Evolutionary conservation across 78 protist genomes (phyloP), one percentile per base, ranked within the genome.

Genomic region (Protostelium mycophagum): DNA sequence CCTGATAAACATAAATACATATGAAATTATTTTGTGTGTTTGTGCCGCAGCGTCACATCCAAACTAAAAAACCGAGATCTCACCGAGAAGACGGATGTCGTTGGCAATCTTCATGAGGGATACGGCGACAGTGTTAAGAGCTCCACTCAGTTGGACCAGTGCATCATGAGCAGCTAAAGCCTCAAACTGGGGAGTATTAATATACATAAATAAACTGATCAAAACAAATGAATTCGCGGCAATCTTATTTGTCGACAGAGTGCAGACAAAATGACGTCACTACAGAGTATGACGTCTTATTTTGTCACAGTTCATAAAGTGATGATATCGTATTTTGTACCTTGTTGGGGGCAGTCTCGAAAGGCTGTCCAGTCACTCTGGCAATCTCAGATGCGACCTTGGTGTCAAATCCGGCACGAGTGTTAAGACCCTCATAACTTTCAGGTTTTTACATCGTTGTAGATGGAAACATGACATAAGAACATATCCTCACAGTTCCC

Each of bases 121-220:
- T 1, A 88, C 94, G 25, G 99, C 98, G 9, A 94, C 37, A 34
- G 96, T 91, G 88, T 97, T 97, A 86, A 96, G 87, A 0, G 99
- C 92, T 34, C 98, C 97, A 35, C 92, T 89, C 38, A 96, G 86
- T 28, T 92, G 95, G 29, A 98, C 98, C 38, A 97, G 83, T 0
- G 97, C 97, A 37, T 98, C 99, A 91, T 97, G 97, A 31, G 97
- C 95, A 0, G 98, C 97, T 31, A 97, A 85, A 0, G 98, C 98
- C 85, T 94, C 98, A 38, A 97, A 97, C 91, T 85, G 37, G 16
- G 34, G 37, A 5, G 37, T 85, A 16, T 35, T 35, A 37, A 16
- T 25, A 25, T 16, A 85, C 16, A 16, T 36, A 5, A 16, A 16
- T 36, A 16, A 37, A n/a, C 29, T n/a, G n/a, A n/a, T n/a, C n/a